Base-by-base conservation (phyloP, 495 filamentous ascomycete genomes). In the Filosporella fistucella region DNA sequence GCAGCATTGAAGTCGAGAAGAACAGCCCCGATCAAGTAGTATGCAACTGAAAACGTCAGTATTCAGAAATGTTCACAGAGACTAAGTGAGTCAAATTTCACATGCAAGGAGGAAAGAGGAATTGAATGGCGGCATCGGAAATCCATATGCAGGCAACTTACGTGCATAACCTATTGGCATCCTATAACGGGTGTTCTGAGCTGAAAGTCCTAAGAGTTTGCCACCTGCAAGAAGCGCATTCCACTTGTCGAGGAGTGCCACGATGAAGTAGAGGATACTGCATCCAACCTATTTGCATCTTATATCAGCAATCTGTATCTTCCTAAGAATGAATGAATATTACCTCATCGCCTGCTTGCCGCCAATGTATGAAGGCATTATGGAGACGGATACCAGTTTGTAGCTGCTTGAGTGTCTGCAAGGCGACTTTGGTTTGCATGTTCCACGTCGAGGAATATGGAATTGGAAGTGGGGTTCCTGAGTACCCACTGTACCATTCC, bases 311-410 rank as follows among this genome's bases (percentile, higher is more conserved):
- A n/a, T n/a, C n/a, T n/a, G n/a, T n/a, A n/a, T n/a, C n/a, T n/a
- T n/a, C n/a, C n/a, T n/a, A n/a, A n/a, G n/a, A 81, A 67, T n/a
- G n/a, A n/a, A n/a, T n/a, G n/a, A n/a, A n/a, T n/a, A n/a, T n/a
- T n/a, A n/a, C n/a, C 49, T 82, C 78, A 37, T 69, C 64, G 34
- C 74, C 75, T 0, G 74, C 72, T 29, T 77, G 69, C 5, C 78
- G 76, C 77, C 78, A 82, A 47, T 78, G 76, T 22, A 81, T 69
- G 56, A 82, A 82, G 3, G 75, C 70, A 55, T 76, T 81, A 61
- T 82, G 78, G n/a, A 80, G 58, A 17, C 70, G 64, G 4, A 82
- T 69, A 4, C 77, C 78, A 56, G 77, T 78, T 51, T 81, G 76
- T 16, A 70, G 68, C 45, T 68, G 71, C 25, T 68, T 67, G 44